Evolutionary conservation across 768 basidiomycete species (phyloP), one percentile per base, ranked within the genome.

Genomic region (Auriculariales sp.): DNA sequence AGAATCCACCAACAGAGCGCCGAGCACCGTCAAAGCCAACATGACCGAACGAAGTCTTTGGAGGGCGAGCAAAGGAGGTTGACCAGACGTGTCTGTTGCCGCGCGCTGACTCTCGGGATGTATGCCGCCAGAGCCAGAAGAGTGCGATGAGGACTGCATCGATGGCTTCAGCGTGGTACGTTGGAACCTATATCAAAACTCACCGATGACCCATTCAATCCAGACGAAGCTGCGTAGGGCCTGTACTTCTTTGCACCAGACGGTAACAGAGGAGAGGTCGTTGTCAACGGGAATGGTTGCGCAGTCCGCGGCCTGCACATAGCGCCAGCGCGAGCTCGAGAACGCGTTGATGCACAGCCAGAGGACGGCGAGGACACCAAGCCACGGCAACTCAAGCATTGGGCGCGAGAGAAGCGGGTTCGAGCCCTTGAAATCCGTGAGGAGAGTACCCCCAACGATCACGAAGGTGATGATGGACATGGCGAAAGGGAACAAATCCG

Each of bases 331-430:
- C 12, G 72, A 68, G 15, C 74, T 78, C 1, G 78, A 79, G 61
- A 81, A 79, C 12, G 71, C 68, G 56, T 75, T 78, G 68, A 75
- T 74, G 0, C 78, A 68, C 4, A 79, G 62, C 78, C 78, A 79
- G 53, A 77, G 67, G 49, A 77, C 62, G 48, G 66, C 66, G 42
- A 78, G 59, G 5, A 72, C 47, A 9, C 66, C 66, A 39, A 76
- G 68, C 30, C 71, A 50, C 2, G 65, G 71, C 49, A 75, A 68
- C 52, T 77, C 70, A 45, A 72, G 66, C 19, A 70, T 69, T 10
- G 77, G 66, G 29, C 71, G 65, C 24, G 67, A 70, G 15, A 68
- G 71, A 55, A 67, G 71, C 1, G 71, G 63, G 55, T 68, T 69
- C 33, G 59, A 57, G 24, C 69, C 52, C 11, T 61, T 56, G 36